Conservation (phyloP, 148 eudicot species). For the Limonium bicolor region DNA sequence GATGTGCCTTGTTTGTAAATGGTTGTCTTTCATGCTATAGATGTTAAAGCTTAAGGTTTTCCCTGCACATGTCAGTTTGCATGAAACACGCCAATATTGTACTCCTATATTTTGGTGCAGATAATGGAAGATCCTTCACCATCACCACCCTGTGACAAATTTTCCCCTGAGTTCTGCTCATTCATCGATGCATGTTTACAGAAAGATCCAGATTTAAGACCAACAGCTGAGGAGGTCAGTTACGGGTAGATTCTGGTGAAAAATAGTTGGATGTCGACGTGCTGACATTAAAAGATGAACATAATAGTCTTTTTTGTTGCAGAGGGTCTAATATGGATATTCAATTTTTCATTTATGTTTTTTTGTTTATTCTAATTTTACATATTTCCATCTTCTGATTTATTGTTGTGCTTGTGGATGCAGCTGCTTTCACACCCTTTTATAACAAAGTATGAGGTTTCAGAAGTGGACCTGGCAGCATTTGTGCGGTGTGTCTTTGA, state of each 20-base stretch:
- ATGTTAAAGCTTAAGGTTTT: no score
- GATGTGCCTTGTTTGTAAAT: neutral
- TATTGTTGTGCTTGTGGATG: conserved; percentile 7
- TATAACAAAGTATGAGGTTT: conserved; percentile 46
- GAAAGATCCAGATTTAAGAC: conserved; percentile 75
- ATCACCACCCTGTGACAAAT: conserved; percentile 44
- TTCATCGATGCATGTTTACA: conserved; percentile 77
- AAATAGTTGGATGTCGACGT: neutral
- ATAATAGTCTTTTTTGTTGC: conserved; percentile 1
- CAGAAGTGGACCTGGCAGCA: conserved; percentile 52
- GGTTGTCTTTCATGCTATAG: no score
- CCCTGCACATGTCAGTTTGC: no score
- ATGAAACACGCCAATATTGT: no score
- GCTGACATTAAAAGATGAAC: neutral
- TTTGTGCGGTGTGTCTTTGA: conserved; percentile 67
- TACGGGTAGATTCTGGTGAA: conserved; percentile 4
- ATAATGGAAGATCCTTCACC: conserved; percentile 97
- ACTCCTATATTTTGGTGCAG: conserved; percentile 24
- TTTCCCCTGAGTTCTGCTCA: conserved; percentile 82
- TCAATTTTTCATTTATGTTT: no score
- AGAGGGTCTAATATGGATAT: neutral
- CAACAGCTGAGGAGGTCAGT: conserved; percentile 84
- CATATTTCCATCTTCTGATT: conserved; percentile 5
- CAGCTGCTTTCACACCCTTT: conserved; percentile 94
- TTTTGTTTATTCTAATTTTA: neutral